These are phyloP conservation scores for Tothia fuscella DNA, from an alignment of 2,329 filamentous ascomycete genomes.

Conservation along the genomic window DNA sequence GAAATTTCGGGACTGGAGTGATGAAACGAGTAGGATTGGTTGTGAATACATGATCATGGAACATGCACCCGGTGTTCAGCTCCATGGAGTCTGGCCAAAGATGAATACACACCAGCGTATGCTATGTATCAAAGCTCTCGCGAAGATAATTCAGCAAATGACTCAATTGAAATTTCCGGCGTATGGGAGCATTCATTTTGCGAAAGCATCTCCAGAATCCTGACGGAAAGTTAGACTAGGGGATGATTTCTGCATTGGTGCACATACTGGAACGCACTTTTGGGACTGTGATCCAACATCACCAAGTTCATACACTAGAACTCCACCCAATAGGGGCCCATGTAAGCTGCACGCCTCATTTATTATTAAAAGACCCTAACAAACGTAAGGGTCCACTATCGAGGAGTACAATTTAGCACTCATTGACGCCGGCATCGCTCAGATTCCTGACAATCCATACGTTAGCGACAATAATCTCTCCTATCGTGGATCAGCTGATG, in stretches of 20 bases:
- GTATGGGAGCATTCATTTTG: slow-evolving; percentile 27
- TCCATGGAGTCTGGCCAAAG: slow-evolving; percentile 22
- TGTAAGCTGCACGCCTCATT: slow-evolving; percentile 9
- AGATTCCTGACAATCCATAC: slow-evolving; percentile 22
- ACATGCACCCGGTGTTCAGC: slow-evolving; percentile 22
- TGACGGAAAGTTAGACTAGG: slow-evolving; percentile 17
- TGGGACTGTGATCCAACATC: slow-evolving; percentile 11
- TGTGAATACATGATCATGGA: slow-evolving; percentile 30
- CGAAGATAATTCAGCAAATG: slow-evolving; percentile 20
- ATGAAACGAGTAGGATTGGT: slow-evolving; percentile 23
- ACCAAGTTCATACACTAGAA: slow-evolving; percentile 8
- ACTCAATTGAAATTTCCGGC: slow-evolving; percentile 25
- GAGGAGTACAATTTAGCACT: slow-evolving; percentile 2
- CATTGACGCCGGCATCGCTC: slow-evolving; percentile 11
- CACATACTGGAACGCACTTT: slow-evolving; percentile 12
- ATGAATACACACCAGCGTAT: slow-evolving; percentile 25
- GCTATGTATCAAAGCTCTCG: slow-evolving; percentile 21
- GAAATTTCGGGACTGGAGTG: slow-evolving; percentile 31
- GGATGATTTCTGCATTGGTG: slow-evolving; percentile 23
- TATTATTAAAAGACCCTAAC: slow-evolving; percentile 1
- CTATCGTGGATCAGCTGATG: slow-evolving; percentile 13
- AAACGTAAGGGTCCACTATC: not conserved
- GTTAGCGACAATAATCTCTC: not conserved
- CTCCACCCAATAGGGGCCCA: slow-evolving; percentile 9
- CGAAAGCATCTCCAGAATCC: slow-evolving; percentile 17